Conservation (phyloP, 495 filamentous ascomycete genomes). For the Penicillium subrubescens region DNA sequence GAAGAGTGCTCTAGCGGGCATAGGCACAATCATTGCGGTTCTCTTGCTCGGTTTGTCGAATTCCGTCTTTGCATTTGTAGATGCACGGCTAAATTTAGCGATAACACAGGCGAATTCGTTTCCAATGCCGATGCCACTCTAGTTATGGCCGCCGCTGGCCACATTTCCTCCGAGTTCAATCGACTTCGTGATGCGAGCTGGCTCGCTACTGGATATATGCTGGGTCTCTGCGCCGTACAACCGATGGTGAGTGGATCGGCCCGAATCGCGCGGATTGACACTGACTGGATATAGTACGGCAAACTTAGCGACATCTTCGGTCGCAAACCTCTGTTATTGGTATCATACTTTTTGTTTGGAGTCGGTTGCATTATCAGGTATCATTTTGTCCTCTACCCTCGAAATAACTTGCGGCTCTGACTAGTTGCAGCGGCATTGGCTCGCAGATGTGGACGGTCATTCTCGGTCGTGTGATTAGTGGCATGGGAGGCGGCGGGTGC, state of each 20-base stretch:
- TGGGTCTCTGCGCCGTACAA: constrained; percentile 63
- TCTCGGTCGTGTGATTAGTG: constrained; percentile 59
- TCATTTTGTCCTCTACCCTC: not conserved
- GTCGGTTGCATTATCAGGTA: constrained; percentile 47
- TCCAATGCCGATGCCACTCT: constrained; percentile 64
- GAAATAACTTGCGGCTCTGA: constrained; percentile 3
- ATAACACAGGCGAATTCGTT: constrained; percentile 60
- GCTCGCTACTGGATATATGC: constrained; percentile 65
- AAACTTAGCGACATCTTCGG: constrained; percentile 53
- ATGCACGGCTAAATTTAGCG: not conserved
- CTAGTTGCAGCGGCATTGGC: constrained; percentile 48
- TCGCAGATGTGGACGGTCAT: constrained; percentile 55
- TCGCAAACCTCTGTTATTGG: constrained; percentile 41
- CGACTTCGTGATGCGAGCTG: constrained; percentile 61
- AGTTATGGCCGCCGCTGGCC: constrained; percentile 61
- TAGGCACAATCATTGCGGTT: constrained; percentile 39
- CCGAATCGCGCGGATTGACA: not conserved
- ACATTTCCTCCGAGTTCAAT: constrained; percentile 69
- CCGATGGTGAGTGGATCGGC: constrained; percentile 42
- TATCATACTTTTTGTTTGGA: constrained; percentile 46
- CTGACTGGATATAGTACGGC: constrained; percentile 36
- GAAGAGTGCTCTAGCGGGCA: constrained; percentile 20
- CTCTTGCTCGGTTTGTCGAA: constrained; percentile 35
- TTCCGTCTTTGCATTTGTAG: not conserved
- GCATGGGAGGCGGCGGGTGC: constrained; percentile 61